Conservation (phyloP, 345 rosid genomes). For the Corymbia maculata region DNA sequence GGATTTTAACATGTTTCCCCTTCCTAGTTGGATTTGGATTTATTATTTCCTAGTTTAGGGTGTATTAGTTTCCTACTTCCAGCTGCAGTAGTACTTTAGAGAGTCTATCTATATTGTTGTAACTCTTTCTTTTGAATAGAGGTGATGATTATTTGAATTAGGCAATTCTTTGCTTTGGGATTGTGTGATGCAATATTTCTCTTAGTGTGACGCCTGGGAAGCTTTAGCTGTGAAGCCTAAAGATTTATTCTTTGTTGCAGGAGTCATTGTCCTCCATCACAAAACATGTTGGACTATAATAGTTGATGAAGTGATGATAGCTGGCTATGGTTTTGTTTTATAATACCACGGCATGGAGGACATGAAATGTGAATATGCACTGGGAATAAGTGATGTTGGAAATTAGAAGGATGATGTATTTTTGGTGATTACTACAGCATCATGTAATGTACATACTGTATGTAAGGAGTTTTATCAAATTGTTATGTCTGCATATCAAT, state of each 20-base stretch:
- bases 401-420: not conserved
- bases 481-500: not conserved
- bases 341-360: not conserved
- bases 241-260: not conserved
- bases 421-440: not conserved
- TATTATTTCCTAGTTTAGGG: not conserved
- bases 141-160: not conserved
- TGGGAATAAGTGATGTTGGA: not conserved
- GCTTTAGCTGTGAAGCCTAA: not conserved
- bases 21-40: not conserved
- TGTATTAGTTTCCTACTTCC: not conserved
- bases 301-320: not conserved
- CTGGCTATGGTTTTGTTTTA: no score
- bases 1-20: not conserved
- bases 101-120: not conserved
- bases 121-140: not conserved
- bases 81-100: not conserved
- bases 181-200: not conserved
- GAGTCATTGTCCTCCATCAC: not conserved
- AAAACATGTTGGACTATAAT: not conserved
- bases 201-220: not conserved
- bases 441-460: not conserved
- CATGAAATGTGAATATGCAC: not conserved
- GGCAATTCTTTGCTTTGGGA: not conserved
- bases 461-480: not conserved